These are phyloP conservation scores for Glycine soja DNA, from an alignment of 306 rosid genomes.

Conservation along the genomic window DNA sequence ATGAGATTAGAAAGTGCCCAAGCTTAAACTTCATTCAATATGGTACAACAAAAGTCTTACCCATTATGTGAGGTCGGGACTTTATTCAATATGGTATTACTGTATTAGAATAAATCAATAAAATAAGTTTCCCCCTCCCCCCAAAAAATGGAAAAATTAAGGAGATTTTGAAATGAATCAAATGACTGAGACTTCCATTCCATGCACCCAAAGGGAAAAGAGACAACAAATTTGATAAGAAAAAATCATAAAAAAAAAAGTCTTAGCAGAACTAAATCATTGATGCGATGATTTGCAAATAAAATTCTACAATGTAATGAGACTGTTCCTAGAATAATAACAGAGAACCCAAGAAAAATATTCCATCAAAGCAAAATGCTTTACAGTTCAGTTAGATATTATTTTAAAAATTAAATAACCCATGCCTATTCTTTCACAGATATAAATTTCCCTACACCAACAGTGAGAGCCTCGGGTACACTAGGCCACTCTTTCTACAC, in stretches of 20 bases:
- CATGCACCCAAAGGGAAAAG: background rate
- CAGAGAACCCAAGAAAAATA: background rate
- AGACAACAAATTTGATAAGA: background rate
- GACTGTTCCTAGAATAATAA: background rate
- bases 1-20: slow-evolving; percentile 10
- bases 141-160: too few relatives aligned
- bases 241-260: background rate
- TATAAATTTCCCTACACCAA: background rate
- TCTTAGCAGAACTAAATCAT: background rate
- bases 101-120: too few relatives aligned
- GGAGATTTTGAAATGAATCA: background rate
- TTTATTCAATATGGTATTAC: too few relatives aligned
- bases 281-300: slow-evolving; percentile 13
- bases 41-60: too few relatives aligned
- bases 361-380: slow-evolving; percentile 1
- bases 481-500: slow-evolving; percentile 21
- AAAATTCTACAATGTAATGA: background rate
- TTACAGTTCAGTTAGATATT: background rate
- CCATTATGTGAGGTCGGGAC: too few relatives aligned
- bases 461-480: background rate
- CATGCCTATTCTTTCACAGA: background rate
- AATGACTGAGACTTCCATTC: background rate
- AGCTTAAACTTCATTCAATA: background rate
- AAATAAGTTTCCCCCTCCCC: too few relatives aligned
- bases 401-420: background rate